Evolutionary conservation across 2,329 filamentous ascomycete species (phyloP), one percentile per base, ranked within the genome.

Genomic region (Pestalotiopsis sp.): DNA sequence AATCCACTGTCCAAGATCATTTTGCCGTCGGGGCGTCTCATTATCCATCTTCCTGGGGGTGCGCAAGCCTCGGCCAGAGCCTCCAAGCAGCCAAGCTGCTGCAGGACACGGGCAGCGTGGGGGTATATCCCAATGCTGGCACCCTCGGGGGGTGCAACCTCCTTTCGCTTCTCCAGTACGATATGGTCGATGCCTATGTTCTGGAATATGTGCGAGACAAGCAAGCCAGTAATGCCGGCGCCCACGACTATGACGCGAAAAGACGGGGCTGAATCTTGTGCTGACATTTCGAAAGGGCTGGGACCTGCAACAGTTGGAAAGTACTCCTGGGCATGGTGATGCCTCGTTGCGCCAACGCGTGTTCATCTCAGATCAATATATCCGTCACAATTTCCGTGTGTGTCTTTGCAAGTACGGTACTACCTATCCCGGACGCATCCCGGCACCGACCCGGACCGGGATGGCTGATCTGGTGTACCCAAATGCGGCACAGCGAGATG

Each of bases 121-220:
- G 69, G 70, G 20, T 68, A 71, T 11, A 72, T 61, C 25, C 63
- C 49, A 20, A 71, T 68, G 31, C 69, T 66, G 27, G 70, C 70
- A 7, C 70, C 70, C 20, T 68, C 65, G 3, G 61, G 69, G 3
- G 68, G 69, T n/a, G 49, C 68, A 23, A 71, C 49, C 4, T 61
- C 20, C 14, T 64, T 31, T 13, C 62, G 56, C 23, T 58, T 58
- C 61, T 72, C 69, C 4, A 72, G 69, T 4, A 71, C 68, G 36
- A 72, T 66, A 59, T 71, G 69, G 62, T 72, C 68, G 62, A 72
- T 70, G 13, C 68, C 69, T 14, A 65, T 57, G 38, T 68, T 72
- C 41, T 70, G 66, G 5, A 72, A 59, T 31, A 64, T 67, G 41
- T 70, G 62, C 4, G 70, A 72, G 4, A 68, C 70, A 3, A 52